A percentile compares a stretch with the other conserved stretches of the same genome.
These are phyloP conservation scores for Cephalotrichum gorgonifer DNA, from an alignment of 2,329 filamentous ascomycete species.

Conservation along the genomic window DNA sequence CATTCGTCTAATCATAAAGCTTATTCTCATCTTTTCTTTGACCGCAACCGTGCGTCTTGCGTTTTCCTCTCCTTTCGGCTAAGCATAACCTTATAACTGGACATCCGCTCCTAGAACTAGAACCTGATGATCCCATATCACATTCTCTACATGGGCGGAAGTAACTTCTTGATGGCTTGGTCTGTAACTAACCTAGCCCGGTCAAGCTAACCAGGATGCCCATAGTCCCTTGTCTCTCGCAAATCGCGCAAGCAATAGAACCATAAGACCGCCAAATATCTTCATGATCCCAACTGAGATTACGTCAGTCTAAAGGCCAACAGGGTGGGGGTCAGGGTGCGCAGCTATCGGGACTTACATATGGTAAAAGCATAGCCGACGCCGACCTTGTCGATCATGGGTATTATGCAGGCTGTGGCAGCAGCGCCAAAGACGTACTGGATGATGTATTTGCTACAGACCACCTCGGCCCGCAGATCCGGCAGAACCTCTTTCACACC, in stretches of 20 bases:
- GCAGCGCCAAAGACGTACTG: conserved; percentile 65
- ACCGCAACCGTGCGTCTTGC: no score
- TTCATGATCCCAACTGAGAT: not conserved
- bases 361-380: conserved; percentile 77
- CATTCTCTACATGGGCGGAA: no score
- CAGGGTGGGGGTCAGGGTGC: not conserved
- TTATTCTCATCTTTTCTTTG: no score
- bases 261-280: not conserved
- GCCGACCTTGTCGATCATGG: conserved; percentile 62
- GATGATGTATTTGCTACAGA: conserved; percentile 71
- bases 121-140: no score
- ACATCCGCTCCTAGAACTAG: no score
- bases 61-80: no score
- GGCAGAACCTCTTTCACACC: conserved; percentile 37
- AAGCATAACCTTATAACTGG: no score
- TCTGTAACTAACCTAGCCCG: no score
- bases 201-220: no score
- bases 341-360: conserved; percentile 14
- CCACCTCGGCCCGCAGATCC: conserved; percentile 54
- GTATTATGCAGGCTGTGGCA: conserved; percentile 62
- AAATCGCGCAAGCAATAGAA: not conserved
- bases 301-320: not conserved
- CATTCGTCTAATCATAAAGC: no score
- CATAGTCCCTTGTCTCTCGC: not conserved
- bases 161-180: no score